Evolutionary conservation across 805 yeast genomes (phyloP).

Genomic region (Barnettozyma siamensis): DNA sequence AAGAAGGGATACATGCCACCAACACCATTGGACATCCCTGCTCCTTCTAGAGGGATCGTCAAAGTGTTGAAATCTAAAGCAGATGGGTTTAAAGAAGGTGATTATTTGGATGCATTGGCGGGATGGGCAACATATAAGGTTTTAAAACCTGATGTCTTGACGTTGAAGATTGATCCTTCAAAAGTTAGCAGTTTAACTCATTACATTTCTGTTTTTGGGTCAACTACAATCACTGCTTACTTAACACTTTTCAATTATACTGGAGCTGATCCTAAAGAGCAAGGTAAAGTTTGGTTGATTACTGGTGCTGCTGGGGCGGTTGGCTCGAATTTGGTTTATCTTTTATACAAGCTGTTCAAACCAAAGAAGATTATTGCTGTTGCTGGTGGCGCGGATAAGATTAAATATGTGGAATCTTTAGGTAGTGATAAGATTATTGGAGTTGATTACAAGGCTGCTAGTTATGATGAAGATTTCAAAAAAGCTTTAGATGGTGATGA

Average conservation of each 20-base stretch:
- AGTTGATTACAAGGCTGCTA: conserved; percentile 46
- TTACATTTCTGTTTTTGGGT: conserved; percentile 46
- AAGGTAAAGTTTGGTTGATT: conserved; percentile 42
- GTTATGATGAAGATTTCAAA: conserved; percentile 31
- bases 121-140: conserved; percentile 47
- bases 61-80: conserved; percentile 44
- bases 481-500: conserved; percentile 42
- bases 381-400: conserved; percentile 55
- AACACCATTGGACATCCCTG: conserved; percentile 36
- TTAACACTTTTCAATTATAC: conserved; percentile 47
- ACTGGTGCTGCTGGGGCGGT: conserved; percentile 75
- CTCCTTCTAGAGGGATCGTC: conserved; percentile 46
- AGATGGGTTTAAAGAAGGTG: conserved; percentile 37
- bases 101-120: conserved; percentile 32
- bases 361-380: conserved; percentile 55
- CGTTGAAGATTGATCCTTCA: conserved; percentile 14
- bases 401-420: conserved; percentile 45
- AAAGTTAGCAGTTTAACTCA: conserved; percentile 29
- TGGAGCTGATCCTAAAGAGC: conserved; percentile 34
- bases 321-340: conserved; percentile 52
- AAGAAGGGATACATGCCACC: conserved; percentile 27
- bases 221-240: conserved; percentile 60
- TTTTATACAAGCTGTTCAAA: conserved; percentile 46
- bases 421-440: conserved; percentile 51
- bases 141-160: conserved; percentile 17